Evolutionary conservation across 805 yeast species (phyloP).

Genomic region (Wickerhamomyces bovis): DNA sequence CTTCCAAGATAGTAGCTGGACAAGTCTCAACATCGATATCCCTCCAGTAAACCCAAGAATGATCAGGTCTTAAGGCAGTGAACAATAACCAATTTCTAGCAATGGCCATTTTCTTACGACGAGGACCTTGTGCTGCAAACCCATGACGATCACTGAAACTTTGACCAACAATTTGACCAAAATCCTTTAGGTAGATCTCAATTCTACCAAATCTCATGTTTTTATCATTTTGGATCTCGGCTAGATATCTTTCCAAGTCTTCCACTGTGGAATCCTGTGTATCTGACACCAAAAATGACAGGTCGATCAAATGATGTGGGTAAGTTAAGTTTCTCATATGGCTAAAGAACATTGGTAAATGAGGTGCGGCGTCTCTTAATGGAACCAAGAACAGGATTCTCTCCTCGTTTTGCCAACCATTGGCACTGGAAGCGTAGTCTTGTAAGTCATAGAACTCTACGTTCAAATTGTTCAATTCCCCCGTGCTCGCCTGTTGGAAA

Average conservation of each 20-base stretch:
- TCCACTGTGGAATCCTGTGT: slow-evolving; percentile 85
- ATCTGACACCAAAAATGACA: slow-evolving; percentile 83
- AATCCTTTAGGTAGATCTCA: slow-evolving; percentile 86
- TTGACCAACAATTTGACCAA: slow-evolving; percentile 91
- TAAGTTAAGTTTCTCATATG: slow-evolving; percentile 77
- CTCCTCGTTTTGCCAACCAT: slow-evolving; percentile 78
- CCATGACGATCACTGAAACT: slow-evolving; percentile 92
- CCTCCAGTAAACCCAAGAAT: slow-evolving; percentile 95
- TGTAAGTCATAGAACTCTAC: slow-evolving; percentile 72
- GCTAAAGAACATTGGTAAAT: slow-evolving; percentile 81
- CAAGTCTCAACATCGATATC: slow-evolving; percentile 95
- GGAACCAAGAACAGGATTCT: slow-evolving; percentile 84
- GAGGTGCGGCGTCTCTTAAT: slow-evolving; percentile 85
- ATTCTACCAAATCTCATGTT: slow-evolving; percentile 72
- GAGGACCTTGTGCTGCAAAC: slow-evolving; percentile 91
- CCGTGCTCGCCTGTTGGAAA: slow-evolving; percentile 21
- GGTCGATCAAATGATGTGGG: slow-evolving; percentile 81
- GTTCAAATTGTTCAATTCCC: slow-evolving; percentile 25
- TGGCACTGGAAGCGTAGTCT: slow-evolving; percentile 54
- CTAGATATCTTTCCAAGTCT: slow-evolving; percentile 49
- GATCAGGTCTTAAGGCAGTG: slow-evolving; percentile 84
- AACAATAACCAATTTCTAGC: slow-evolving; percentile 93
- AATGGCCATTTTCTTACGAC: slow-evolving; percentile 91
- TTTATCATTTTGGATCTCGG: slow-evolving; percentile 57
- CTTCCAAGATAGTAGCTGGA: slow-evolving; percentile 81